Evolutionary conservation across 345 rosid species (phyloP), one percentile per base, ranked within the genome.

Genomic region (Rhodamnia rubescens): DNA sequence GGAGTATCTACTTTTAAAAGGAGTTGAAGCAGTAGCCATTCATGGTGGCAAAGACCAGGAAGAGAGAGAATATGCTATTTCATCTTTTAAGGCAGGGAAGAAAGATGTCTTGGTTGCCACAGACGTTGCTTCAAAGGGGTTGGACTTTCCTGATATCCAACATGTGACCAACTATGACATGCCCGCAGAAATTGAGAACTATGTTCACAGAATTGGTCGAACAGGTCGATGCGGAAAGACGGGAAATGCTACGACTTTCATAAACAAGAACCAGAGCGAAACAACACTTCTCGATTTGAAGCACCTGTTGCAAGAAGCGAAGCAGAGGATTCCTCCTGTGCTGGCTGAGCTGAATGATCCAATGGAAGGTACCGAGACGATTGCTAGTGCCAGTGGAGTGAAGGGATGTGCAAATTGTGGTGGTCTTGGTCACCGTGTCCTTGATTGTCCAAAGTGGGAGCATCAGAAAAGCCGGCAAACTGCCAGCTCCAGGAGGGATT

Each of bases 391-490:
- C 21, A 94, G 97, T 86, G 98, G 98, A 82, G 96, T 94, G 75
- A 93, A 96, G 89, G 99, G 99, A 5, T 96, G 99, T 91, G 98
- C 96, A 85, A 94, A 93, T 82, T 96, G 98, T 92, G 98, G 98
- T 55, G 99, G 98, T 69, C 93, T 96, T 29, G 98, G 98, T 57
- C 98, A 96, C 86, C 96, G 96, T 82, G 95, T 95, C 78, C 88
- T 94, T 20, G 96, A 95, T 80, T 96, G 98, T 82, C 98, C 98
- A 56, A 96, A 95, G 88, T 89, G 94, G 89, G 98, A 96, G 89
- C 99, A 94, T 83, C 98, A 94, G 90, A 92, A 94, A 88, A 92
- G 94, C 88, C 88, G 91, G 93, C 95, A 95, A 12, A 93, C 94
- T 85, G 98, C 99, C 24, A 93, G 89, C 86, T 93, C 96, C 15